phyloP scores from a whole-genome alignment of 75 land plant genomes.

The Pinus albicaulis region DNA sequence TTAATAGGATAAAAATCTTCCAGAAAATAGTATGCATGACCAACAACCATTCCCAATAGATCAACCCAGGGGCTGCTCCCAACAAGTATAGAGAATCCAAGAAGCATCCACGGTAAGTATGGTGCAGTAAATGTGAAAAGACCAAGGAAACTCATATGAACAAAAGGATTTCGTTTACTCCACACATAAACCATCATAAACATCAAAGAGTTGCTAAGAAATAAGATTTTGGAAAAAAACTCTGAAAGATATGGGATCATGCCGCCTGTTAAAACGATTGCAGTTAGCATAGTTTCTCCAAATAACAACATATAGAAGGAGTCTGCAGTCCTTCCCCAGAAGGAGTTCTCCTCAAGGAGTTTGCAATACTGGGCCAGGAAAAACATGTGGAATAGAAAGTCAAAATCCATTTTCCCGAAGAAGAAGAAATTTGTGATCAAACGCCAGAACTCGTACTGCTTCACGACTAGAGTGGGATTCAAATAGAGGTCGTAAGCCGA shows the following conservation, averaged over 20 bases:
- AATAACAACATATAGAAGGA: slow-evolving; percentile 98
- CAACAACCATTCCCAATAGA: no score
- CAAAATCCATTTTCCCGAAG: slow-evolving; percentile 92
- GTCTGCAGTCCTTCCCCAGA: slow-evolving; percentile 94
- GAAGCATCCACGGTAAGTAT: slow-evolving; percentile 88
- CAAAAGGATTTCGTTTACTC: slow-evolving; percentile 99
- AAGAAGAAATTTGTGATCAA: slow-evolving; percentile 95
- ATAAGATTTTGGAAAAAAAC: slow-evolving; percentile 78
- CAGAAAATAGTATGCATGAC: no score
- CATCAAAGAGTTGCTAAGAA: slow-evolving; percentile 97
- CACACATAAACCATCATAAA: slow-evolving; percentile 99
- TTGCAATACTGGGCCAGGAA: slow-evolving; percentile 99
- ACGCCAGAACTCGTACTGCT: slow-evolving; percentile 88
- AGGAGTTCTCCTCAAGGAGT: slow-evolving; percentile 96
- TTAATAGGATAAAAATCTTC: no score
- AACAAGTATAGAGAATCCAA: no score
- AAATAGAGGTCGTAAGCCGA: slow-evolving; percentile 77
- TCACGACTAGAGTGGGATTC: slow-evolving; percentile 67
- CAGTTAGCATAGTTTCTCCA: slow-evolving; percentile 87
- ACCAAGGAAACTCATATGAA: slow-evolving; percentile 98
- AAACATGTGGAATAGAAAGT: slow-evolving; percentile 98
- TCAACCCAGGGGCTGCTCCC: no score
- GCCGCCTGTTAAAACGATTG: slow-evolving; percentile 80
- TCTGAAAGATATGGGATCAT: slow-evolving; percentile 78
- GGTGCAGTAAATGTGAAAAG: slow-evolving; percentile 98